phyloP scores from a whole-genome alignment of 108 stramenopile species.

The Asterionellopsis glacialis region DNA sequence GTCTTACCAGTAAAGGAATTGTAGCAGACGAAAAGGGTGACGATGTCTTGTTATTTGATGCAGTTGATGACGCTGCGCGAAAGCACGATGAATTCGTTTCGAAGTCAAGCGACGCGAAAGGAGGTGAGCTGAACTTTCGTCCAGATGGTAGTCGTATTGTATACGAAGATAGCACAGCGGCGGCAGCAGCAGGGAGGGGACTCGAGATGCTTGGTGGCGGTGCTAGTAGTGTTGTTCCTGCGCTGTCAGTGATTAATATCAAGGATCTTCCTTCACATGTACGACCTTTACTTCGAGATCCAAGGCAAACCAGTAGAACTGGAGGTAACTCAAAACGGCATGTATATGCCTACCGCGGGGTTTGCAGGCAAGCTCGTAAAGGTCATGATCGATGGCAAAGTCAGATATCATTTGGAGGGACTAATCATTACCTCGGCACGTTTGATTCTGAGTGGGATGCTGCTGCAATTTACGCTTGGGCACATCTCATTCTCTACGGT shows the following conservation, averaged over 20 bases:
- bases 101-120: slow-evolving; percentile 15
- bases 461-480: slow-evolving; percentile 86
- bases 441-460: slow-evolving; percentile 91
- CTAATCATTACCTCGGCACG: slow-evolving; percentile 85
- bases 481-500: slow-evolving; percentile 81
- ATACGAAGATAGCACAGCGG: slow-evolving; percentile 44
- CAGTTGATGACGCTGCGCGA: slow-evolving; percentile 60
- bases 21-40: slow-evolving; percentile 12
- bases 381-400: slow-evolving; percentile 90
- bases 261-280: slow-evolving; percentile 73
- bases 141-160: slow-evolving; percentile 62
- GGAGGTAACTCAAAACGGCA: slow-evolving; percentile 85
- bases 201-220: slow-evolving; percentile 14
- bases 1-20: background rate
- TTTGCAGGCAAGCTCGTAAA: slow-evolving; percentile 84
- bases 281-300: slow-evolving; percentile 82
- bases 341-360: slow-evolving; percentile 86
- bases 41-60: slow-evolving; percentile 46
- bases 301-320: slow-evolving; percentile 75
- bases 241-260: slow-evolving; percentile 21
- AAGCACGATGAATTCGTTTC: slow-evolving; percentile 50
- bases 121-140: slow-evolving; percentile 58
- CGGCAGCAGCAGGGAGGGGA: slow-evolving; percentile 26
- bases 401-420: slow-evolving; percentile 83
- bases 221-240: slow-evolving; percentile 31